Evolutionary conservation across 1,284 basidiomycete genomes (phyloP).

Genomic region (Porodaedalea pini): DNA sequence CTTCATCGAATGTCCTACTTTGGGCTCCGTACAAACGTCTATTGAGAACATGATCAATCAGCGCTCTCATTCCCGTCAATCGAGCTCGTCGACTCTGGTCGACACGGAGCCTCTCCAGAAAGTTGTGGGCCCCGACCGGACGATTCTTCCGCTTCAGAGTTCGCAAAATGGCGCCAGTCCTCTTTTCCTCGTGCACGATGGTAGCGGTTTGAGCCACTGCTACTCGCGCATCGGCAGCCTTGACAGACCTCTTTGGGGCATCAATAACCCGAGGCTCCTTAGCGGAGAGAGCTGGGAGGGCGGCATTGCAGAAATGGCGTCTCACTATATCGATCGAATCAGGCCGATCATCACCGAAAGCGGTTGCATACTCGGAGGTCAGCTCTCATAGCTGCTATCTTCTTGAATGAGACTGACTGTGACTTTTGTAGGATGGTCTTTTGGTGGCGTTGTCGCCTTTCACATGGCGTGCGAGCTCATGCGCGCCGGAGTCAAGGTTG

Average conservation of each 20-base stretch:
- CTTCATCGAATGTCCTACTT: conserved; percentile 10
- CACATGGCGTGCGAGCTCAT: conserved; percentile 56
- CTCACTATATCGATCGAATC: conserved; percentile 44
- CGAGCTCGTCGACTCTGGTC: conserved; percentile 8
- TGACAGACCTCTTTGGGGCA: conserved; percentile 52
- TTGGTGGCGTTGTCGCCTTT: conserved; percentile 68
- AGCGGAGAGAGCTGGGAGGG: conserved; percentile 42
- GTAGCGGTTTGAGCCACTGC: conserved; percentile 55
- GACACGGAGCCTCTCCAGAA: conserved; percentile 17
- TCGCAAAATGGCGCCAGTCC: conserved; percentile 32
- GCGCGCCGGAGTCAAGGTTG: conserved; percentile 39
- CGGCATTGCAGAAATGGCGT: conserved; percentile 50
- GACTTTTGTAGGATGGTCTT: conserved; percentile 60
- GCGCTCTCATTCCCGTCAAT: conserved; percentile 12
- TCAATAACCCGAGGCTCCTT: conserved; percentile 53
- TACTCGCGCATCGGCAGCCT: conserved; percentile 49
- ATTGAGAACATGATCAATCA: conserved; percentile 1
- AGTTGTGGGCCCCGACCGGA: conserved; percentile 28
- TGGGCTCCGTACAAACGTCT: conserved; percentile 10
- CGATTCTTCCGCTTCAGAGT: conserved; percentile 40
- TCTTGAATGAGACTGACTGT: conserved; percentile 8
- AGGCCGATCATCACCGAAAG: conserved; percentile 32
- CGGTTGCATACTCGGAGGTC: conserved; percentile 56
- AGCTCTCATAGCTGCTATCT: conserved; percentile 21
- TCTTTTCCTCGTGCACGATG: conserved; percentile 67